phyloP scores from a whole-genome alignment of 202 grass and related monocot genomes.

The Setaria italica region DNA sequence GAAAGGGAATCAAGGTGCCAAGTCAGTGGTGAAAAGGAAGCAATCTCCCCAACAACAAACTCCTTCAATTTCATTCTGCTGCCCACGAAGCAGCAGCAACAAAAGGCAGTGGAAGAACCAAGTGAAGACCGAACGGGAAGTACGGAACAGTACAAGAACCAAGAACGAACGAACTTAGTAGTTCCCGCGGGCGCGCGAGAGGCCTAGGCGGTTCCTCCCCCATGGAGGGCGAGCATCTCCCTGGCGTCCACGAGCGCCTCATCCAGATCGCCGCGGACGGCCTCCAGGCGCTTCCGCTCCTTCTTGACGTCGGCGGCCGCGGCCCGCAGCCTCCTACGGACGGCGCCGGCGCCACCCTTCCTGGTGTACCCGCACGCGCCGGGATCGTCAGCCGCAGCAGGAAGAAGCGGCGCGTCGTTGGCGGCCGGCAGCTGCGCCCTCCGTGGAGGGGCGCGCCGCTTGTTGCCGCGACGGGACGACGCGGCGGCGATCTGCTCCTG shows the following conservation, averaged over 20 bases:
- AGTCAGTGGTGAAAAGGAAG: no score
- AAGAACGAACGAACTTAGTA: no score
- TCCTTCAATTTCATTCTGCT: no score
- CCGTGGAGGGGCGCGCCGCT: not conserved
- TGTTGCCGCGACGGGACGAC: slow-evolving; percentile 4
- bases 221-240: not conserved
- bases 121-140: no score
- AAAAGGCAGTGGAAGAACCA: no score
- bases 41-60: no score
- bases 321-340: not conserved
- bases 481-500: slow-evolving; percentile 1
- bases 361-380: not conserved
- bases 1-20: no score
- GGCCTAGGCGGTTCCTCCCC: not conserved
- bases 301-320: not conserved
- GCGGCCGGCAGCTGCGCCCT: not conserved
- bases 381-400: not conserved
- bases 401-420: not conserved
- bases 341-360: slow-evolving; percentile 1
- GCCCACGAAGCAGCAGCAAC: no score
- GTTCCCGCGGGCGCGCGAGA: no score
- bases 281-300: slow-evolving; percentile 30
- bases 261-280: not conserved
- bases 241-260: slow-evolving; percentile 23
- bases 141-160: no score